phyloP scores from a whole-genome alignment of 1,284 basidiomycete species.

The Trichosporon sp. region DNA sequence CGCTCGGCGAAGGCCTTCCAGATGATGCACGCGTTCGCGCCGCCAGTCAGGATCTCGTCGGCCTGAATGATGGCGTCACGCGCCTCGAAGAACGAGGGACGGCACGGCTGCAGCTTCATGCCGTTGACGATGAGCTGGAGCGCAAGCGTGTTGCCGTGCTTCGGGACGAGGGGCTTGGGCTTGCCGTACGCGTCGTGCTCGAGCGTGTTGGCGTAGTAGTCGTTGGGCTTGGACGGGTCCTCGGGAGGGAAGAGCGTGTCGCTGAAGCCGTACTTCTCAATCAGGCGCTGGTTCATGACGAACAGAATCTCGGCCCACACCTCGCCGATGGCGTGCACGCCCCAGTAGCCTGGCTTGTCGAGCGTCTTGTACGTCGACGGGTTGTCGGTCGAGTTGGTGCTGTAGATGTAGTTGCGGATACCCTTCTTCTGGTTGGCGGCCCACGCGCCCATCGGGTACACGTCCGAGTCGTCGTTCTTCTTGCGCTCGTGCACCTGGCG shows the following conservation, averaged over 20 bases:
- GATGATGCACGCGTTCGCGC: conserved; percentile 84
- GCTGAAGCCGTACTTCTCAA: conserved; percentile 73
- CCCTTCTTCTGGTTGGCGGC: conserved; percentile 71
- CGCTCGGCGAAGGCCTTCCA: conserved; percentile 80
- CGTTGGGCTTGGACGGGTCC: conserved; percentile 46
- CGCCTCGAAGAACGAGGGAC: conserved; percentile 84
- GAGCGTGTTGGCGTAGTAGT: conserved; percentile 60
- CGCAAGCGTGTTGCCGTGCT: conserved; percentile 82
- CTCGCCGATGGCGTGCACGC: conserved; percentile 76
- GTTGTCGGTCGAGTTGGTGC: conserved; percentile 69
- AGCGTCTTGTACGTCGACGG: conserved; percentile 94
- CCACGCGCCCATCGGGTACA: conserved; percentile 88
- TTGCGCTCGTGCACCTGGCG: conserved; percentile 64
- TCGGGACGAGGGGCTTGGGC: conserved; percentile 65
- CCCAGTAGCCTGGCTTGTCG: conserved; percentile 60
- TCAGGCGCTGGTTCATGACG: conserved; percentile 68
- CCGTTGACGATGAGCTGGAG: conserved; percentile 81
- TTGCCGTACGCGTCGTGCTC: conserved; percentile 47
- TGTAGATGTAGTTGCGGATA: conserved; percentile 85
- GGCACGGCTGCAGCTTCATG: conserved; percentile 92
- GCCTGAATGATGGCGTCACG: conserved; percentile 90
- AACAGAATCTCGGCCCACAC: conserved; percentile 95
- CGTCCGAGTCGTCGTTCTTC: conserved; percentile 26
- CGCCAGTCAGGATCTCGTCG: conserved; percentile 82
- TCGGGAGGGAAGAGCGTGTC: conserved; percentile 73